phyloP scores from a whole-genome alignment of 1,139 yeast species.

The Candida sanyaensis region DNA sequence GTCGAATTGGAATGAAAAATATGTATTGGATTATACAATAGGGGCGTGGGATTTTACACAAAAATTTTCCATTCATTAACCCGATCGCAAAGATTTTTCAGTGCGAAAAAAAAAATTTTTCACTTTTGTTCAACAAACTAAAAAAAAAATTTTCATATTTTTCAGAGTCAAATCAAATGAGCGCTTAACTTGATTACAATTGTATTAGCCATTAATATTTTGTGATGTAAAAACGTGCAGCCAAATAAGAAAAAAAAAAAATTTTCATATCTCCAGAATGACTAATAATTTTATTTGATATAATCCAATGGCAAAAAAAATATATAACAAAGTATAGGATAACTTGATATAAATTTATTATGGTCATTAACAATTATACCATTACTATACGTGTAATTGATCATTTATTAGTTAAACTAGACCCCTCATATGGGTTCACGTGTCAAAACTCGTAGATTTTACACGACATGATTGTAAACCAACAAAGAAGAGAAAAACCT shows the following conservation, averaged over 20 bases:
- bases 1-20: too few species aligned
- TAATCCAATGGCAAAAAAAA: too few species aligned
- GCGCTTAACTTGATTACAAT: not conserved
- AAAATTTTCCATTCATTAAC: not conserved
- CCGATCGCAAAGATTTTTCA: too few species aligned
- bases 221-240: slow-evolving; percentile 3
- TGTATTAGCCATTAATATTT: not conserved
- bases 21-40: not conserved
- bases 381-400: too few species aligned
- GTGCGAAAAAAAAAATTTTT: not conserved
- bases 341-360: too few species aligned
- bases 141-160: not conserved
- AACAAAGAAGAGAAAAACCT: not conserved
- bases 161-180: slow-evolving; percentile 1
- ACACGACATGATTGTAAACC: not conserved
- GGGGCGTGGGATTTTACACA: not conserved
- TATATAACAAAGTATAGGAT: too few species aligned
- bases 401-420: too few species aligned
- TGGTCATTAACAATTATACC: too few species aligned
- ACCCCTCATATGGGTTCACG: too few species aligned
- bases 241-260: not conserved
- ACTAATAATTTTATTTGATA: not conserved
- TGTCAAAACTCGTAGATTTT: not conserved
- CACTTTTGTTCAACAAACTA: not conserved
- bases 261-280: not conserved